Evolutionary conservation across 306 rosid species (phyloP), one percentile per base, ranked within the genome.

Genomic region (Chamaecrista fasciculata): DNA sequence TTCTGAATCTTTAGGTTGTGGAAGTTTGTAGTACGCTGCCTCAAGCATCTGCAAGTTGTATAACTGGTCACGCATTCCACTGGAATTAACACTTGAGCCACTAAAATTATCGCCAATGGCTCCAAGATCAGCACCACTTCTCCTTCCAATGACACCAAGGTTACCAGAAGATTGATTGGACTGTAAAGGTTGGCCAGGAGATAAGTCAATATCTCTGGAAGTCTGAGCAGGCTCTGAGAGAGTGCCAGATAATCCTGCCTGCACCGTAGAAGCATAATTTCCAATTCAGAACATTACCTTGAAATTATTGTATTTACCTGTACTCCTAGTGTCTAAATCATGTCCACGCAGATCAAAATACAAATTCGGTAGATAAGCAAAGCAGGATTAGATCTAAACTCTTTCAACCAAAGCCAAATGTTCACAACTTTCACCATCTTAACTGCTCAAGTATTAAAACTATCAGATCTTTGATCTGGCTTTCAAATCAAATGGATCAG

Each of bases 61-160:
- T 21, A 61, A 49, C 36, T 89, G 97, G 69, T 95, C 96, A 52
- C 83, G 99, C 73, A 73, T 59, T 66, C 89, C 96, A 62, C 93
- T 81, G 62, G 96, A 67, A 77, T 70, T 81, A 28, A 78, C 76
- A 58, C 82, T 73, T 24, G 86, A 76, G 62, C 84, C 96, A 25
- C 85, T 70, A 34, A 91, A 83, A 78, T 49, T 87, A 81, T 91
- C 87, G 14, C 99, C 99, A 73, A 95, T 91, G 69, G 97, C 83
- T 76, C 97, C 97, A 72, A 85, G 85, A 56, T 91, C 96, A 48
- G 89, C 78, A 81, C 86, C 91, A 82, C 87, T 91, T 86, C 99
- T 95, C 68, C 99, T 86, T 58, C 99, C 99, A 77, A 91, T 91
- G 81, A 91, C 95, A 29, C 99, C 97, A 55, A 89, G 96, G 82